Evolutionary conservation across 1,284 basidiomycete genomes (phyloP).

Genomic region (Xerocomus subilludens): DNA sequence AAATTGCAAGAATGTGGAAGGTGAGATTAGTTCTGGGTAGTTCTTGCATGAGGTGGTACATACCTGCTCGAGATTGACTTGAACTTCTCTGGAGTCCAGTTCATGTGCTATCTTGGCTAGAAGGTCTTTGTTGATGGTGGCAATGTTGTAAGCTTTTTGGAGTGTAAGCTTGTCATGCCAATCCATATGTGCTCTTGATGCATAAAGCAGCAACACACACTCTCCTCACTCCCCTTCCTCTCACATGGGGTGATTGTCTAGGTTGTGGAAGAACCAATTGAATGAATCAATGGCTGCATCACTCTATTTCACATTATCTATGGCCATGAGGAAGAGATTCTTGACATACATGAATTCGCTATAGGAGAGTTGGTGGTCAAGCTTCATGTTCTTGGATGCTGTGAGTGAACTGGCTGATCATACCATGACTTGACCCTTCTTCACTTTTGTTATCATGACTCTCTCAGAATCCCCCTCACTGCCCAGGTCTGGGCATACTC

Average conservation of each 20-base stretch:
- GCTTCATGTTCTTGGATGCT: neutral
- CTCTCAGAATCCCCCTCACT: too few relatives aligned
- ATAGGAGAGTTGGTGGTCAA: neutral
- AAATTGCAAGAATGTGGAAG: too few relatives aligned
- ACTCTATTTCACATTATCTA: slow-evolving; percentile 3
- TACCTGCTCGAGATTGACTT: too few relatives aligned
- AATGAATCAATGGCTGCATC: neutral
- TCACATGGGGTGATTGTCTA: too few relatives aligned
- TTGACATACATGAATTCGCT: slow-evolving; percentile 6
- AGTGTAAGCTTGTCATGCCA: neutral
- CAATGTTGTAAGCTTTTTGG: neutral
- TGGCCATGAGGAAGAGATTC: slow-evolving; percentile 3
- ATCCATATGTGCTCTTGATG: neutral
- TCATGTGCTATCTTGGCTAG: neutral
- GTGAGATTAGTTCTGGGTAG: too few relatives aligned
- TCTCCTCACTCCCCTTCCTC: neutral
- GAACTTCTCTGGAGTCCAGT: neutral
- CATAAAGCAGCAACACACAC: neutral
- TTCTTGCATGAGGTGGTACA: too few relatives aligned
- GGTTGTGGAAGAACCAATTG: slow-evolving; percentile 13
- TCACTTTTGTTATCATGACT: too few relatives aligned
- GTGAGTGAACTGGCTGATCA: too few relatives aligned
- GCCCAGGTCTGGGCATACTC: too few relatives aligned
- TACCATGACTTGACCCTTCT: too few relatives aligned
- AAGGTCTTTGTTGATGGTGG: neutral